phyloP scores from a whole-genome alignment of 257 asterid genomes.

The Anisodus tanguticus region DNA sequence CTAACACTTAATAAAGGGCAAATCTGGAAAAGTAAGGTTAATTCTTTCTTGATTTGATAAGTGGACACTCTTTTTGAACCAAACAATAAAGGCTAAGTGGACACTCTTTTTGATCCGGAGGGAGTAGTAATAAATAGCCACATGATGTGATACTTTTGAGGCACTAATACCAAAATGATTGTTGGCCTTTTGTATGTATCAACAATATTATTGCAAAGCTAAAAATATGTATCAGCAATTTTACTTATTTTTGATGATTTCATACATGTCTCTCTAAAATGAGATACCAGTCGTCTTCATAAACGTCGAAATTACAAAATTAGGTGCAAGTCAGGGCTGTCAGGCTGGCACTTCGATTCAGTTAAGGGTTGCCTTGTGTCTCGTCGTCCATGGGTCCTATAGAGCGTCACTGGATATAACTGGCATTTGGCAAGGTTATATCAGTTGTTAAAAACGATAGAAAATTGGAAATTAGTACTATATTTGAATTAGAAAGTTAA shows the following conservation, averaged over 20 bases:
- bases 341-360: neutral
- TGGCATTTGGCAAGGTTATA: neutral
- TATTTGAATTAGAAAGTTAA: no score
- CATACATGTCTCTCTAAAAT: neutral
- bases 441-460: neutral
- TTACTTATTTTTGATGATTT: conserved; percentile 3
- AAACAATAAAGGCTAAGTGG: no score
- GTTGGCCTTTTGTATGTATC: neutral
- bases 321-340: neutral
- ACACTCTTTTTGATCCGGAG: no score
- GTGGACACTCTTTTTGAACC: no score
- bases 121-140: neutral
- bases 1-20: no score
- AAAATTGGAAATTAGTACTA: neutral
- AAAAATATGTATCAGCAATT: neutral
- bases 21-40: no score
- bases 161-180: neutral
- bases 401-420: neutral
- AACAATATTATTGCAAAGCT: no score
- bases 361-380: neutral
- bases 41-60: no score
- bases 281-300: neutral
- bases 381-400: neutral
- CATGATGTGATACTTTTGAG: neutral
- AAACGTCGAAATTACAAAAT: neutral